Evolutionary conservation across 148 eudicot species (phyloP).

Genomic region (Amaranthus hypochondriacus): DNA sequence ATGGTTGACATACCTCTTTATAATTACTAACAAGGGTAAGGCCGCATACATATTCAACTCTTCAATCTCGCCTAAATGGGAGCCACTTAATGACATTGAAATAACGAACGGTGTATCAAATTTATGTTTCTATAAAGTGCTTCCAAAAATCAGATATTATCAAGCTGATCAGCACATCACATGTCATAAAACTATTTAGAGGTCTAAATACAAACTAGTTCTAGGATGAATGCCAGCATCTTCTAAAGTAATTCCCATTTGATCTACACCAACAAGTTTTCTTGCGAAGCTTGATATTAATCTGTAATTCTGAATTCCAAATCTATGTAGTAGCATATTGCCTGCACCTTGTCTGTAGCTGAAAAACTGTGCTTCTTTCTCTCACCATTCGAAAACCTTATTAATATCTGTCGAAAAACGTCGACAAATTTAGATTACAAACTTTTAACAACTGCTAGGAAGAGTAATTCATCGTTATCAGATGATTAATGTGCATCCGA

Average conservation of each 20-base stretch:
- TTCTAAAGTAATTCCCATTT: constrained; percentile 53
- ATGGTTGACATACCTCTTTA: no score
- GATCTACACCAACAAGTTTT: constrained; percentile 71
- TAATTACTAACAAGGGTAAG: no score
- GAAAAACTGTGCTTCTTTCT: constrained; percentile 60
- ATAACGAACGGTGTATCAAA: no score
- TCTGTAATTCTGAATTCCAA: constrained; percentile 57
- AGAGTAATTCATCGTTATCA: neutral
- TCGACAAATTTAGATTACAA: neutral
- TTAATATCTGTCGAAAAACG: constrained; percentile 46
- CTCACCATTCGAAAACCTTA: constrained; percentile 86
- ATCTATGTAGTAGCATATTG: constrained; percentile 55
- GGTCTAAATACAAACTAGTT: constrained; percentile 74
- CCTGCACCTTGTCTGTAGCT: constrained; percentile 57
- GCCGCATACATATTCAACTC: no score
- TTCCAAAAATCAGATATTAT: no score
- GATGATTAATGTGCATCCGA: no score
- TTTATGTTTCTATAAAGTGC: no score
- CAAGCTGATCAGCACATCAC: no score
- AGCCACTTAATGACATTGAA: no score
- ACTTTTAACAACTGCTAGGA: neutral
- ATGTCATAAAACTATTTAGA: constrained; percentile 18
- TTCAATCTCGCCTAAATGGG: no score
- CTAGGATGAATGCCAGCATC: constrained; percentile 80
- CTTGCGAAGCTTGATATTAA: constrained; percentile 78